phyloP scores from a whole-genome alignment of 495 filamentous ascomycete genomes.

The Aspergillus sparsus region DNA sequence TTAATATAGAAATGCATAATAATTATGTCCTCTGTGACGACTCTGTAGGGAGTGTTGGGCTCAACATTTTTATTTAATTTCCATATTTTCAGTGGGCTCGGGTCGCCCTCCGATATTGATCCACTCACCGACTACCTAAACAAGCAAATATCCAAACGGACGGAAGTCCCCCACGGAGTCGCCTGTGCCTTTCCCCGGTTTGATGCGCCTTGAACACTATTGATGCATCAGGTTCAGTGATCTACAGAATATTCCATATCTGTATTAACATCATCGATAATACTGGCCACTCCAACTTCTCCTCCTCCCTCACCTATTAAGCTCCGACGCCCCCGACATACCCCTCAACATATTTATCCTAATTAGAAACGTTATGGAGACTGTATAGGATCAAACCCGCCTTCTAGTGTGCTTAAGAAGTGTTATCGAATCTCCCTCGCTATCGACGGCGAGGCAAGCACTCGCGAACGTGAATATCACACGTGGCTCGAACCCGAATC shows the following conservation, averaged over 20 bases:
- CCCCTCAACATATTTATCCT: not conserved
- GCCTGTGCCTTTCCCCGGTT: slow-evolving; percentile 26
- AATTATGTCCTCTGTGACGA: too few relatives aligned
- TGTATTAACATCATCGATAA: not conserved
- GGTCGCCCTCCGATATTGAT: slow-evolving; percentile 12
- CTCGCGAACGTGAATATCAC: too few relatives aligned
- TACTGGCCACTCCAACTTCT: not conserved
- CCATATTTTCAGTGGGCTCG: not conserved
- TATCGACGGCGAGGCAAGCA: too few relatives aligned
- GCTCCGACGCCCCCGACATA: not conserved
- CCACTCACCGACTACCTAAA: slow-evolving; percentile 45
- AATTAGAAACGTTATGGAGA: slow-evolving; percentile 1
- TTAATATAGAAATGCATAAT: not conserved
- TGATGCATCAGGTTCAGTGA: slow-evolving; percentile 17
- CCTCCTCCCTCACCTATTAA: not conserved
- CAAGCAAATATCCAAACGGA: slow-evolving; percentile 24
- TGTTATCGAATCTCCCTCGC: too few relatives aligned
- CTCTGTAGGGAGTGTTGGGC: too few relatives aligned
- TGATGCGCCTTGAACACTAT: slow-evolving; percentile 4
- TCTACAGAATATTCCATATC: slow-evolving; percentile 1
- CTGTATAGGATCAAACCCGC: slow-evolving; percentile 7
- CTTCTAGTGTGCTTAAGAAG: not conserved
- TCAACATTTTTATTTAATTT: not conserved
- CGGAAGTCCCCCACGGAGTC: slow-evolving; percentile 16
- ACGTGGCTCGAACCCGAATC: too few relatives aligned